Evolutionary conservation across 2,329 filamentous ascomycete species (phyloP), one percentile per base, ranked within the genome.

Genomic region (Graphilbum ipis-grandicollis): DNA sequence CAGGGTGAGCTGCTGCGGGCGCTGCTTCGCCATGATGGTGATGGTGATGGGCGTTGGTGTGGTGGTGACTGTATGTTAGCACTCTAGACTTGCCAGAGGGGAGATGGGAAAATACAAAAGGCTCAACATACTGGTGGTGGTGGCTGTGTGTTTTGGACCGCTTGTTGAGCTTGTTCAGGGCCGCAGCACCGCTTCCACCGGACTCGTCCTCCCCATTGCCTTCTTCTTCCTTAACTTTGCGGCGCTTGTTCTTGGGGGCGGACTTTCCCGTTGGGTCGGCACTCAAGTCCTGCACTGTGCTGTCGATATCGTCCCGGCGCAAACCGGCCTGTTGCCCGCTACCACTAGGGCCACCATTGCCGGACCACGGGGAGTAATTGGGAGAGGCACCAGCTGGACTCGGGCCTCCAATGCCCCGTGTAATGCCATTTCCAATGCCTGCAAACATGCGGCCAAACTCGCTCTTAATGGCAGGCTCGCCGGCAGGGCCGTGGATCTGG

Each of bases 391-490:
- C 48, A 31, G 57, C 29, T 1, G 65, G 55, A 3, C 64, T 58
- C 2, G 69, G 67, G 46, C 66, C 71, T 13, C 67, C 63, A 26
- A 68, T 61, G 30, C 56, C 60, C 40, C 46, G 43, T 42, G 57
- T 63, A 23, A 68, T 63, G 42, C 63, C 70, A 45, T 62, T 70
- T 41, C 64, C 86, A 46, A 96, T 84, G n/a, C 88, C 88, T 15
- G 83, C 84, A 57, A 93, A 94, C 67, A 94, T 93, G 43, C 84
- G 77, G 21, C 86, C 86, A 52, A 94, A 86, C 53, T 94, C 88
- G 52, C 77, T 92, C 63, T 94, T 93, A 50, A 94, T 93, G 31
- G 80, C 80, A 10, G 84, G 80, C 53, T 93, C 85, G 14, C 78
- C 80, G 13, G 75, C 73, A 6, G 84, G 82, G 4, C 80, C 82